Conservation (phyloP, 2,329 filamentous ascomycete genomes). For the Huntiella moniliformis region DNA sequence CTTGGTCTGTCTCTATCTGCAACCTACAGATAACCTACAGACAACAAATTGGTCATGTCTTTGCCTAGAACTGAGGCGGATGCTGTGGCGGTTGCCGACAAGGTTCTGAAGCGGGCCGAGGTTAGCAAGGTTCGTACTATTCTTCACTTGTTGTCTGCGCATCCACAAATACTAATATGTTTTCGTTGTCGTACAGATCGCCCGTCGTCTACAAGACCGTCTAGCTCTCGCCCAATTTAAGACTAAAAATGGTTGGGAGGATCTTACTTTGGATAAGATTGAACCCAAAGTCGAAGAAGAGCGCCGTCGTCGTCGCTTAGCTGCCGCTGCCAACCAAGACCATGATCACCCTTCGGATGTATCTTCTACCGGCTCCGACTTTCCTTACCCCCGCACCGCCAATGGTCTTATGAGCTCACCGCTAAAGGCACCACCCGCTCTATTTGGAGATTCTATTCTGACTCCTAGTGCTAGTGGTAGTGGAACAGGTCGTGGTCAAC, state of each 20-base stretch:
- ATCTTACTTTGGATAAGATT: conserved; percentile 68
- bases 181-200: conserved; percentile 44
- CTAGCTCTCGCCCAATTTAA: conserved; percentile 94
- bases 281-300: conserved; percentile 70
- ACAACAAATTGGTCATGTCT: conserved; percentile 36
- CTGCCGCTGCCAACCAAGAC: conserved; percentile 21
- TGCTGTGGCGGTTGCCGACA: conserved; percentile 45
- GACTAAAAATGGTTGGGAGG: conserved; percentile 87
- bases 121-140: conserved; percentile 48
- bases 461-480: conserved; percentile 50
- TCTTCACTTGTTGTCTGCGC: conserved; percentile 6
- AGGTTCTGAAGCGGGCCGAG: conserved; percentile 53
- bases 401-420: conserved; percentile 65
- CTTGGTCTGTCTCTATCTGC: background rate
- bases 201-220: conserved; percentile 77
- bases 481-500: conserved; percentile 25
- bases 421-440: conserved; percentile 45
- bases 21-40: conserved; percentile 15
- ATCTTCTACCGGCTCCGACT: conserved; percentile 65
- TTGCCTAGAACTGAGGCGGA: conserved; percentile 32
- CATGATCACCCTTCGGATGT: conserved; percentile 72
- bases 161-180: conserved; percentile 10
- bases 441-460: conserved; percentile 63
- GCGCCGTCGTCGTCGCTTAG: conserved; percentile 50
- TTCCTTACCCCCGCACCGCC: conserved; percentile 40